Base-by-base conservation (phyloP, 805 yeast species). In the Hanseniaspora pseudoguilliermondii region DNA sequence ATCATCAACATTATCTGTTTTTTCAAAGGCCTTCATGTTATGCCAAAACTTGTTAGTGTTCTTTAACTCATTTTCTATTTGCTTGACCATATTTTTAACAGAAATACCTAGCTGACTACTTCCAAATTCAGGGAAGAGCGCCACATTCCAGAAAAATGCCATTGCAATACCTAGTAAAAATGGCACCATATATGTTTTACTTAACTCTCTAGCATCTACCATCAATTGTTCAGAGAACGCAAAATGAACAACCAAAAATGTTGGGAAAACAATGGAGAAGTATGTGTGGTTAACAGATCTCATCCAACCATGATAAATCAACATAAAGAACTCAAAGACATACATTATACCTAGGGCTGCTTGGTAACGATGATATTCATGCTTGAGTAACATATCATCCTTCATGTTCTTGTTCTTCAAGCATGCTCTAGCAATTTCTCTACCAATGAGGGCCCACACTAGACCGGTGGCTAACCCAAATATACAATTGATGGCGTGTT, bases 61-160 rank as follows among this genome's bases (percentile, higher is more conserved):
- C 48, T 71, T 72, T 15, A 75, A 58, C 16, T 75, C 68, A n/a
- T 56, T 57, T 20, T 75, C 75, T 2, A 75, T 59, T 52, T 71
- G 73, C 57, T 71, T 69, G 21, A 76, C 50, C 0, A 75, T 65
- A 39, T 69, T 69, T 0, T 73, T 64, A 7, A 75, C 68, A 1
- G 76, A 66, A 36, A 69, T 69, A 32, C 81, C 81, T 13, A 77
- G 60, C 59, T 71, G 75, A 0, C 76, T 70, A 25, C 78, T 71
- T 16, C 81, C 81, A 63, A 75, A 75, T 58, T 77, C 81, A 1
- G 81, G 81, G 59, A 75, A 77, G 13, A 77, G 58, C 1, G 66
- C 38, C 42, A 77, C 49, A 57, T 75, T 76, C 63, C 75, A 70
- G 29, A 71, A 65, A n/a, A 75, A 56, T 0, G 77, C 67, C 57